Base-by-base conservation (phyloP, 306 rosid genomes). In the Vigna unguiculata region DNA sequence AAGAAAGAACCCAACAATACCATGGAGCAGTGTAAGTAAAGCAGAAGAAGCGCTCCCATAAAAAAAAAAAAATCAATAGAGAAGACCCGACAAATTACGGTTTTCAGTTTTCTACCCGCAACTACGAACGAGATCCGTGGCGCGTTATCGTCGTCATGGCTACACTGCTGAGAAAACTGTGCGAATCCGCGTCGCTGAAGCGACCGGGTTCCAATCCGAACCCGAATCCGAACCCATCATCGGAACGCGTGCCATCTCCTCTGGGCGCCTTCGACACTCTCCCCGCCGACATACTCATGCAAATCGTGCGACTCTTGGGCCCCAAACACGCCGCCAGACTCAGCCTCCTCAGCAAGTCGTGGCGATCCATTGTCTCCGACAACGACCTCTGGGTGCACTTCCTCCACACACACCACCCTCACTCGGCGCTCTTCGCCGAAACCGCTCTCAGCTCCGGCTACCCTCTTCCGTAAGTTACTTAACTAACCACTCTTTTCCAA, bases 371-470 rank as follows among this genome's bases (percentile, higher is more conserved):
- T 4, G 78, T 69, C 45, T 83, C 85, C 52, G 85, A 87, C 34
- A 34, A 90, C 38, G 52, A 20, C 11, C 85, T 90, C 28, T 90
- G 94, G 94, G 77, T 82, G 40, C 87, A 75, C 83, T 87, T 87
- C 81, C 68, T 86, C 28, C 81, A 76, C 58, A 72, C 49, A 74
- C 63, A 45, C 8, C 70, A 58, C 1, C 79, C 22, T 19, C 67
- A 75, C 40, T 58, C 89, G 46, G 0, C 85, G 13, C 21, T 78
- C 41, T 90, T 90, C 81, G 78, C 90, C 12, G 94, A 90, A 52
- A 64, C 81, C 61, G 22, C 41, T 73, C 64, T 90, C 48, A 51
- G 85, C 61, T 78, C 79, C 46, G 90, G 83, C 38, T 69, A 82
- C 54, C 89, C 89, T 21, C 87, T 88, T 22, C 86, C 71, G 51